These are phyloP conservation scores for Pseudogymnoascus sp. DNA, from an alignment of 2,329 filamentous ascomycete genomes.

Conservation along the genomic window DNA sequence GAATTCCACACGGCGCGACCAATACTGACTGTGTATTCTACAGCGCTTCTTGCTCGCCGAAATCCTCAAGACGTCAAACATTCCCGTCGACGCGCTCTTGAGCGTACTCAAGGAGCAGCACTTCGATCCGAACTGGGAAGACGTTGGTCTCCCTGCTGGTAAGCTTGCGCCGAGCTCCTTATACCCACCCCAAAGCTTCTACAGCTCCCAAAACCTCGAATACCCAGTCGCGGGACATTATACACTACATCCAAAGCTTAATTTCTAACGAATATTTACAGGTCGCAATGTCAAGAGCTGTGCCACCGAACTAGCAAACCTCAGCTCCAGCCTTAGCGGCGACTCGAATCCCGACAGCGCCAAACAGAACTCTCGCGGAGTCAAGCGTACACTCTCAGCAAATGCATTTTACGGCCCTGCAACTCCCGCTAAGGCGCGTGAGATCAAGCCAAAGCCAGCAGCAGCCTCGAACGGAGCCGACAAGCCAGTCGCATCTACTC, in stretches of 20 bases:
- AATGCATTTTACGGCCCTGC: neutral
- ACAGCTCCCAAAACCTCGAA: neutral
- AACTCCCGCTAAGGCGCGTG: neutral
- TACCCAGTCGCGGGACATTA: neutral
- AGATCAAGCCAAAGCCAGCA: neutral
- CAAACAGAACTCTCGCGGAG: neutral
- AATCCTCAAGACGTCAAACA: conserved; percentile 37
- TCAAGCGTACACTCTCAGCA: conserved; percentile 1
- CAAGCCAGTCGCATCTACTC: neutral
- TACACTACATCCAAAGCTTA: neutral
- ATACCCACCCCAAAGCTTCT: neutral
- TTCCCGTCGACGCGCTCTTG: conserved; percentile 34
- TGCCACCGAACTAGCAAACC: neutral
- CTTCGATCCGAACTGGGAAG: conserved; percentile 38
- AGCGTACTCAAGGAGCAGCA: conserved; percentile 33
- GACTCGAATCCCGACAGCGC: neutral
- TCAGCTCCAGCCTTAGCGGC: neutral
- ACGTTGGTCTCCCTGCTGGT: conserved; percentile 39
- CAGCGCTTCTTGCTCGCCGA: conserved; percentile 36
- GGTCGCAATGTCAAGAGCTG: neutral
- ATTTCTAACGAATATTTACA: neutral
- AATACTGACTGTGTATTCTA: neutral
- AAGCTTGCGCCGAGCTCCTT: conserved; percentile 12
- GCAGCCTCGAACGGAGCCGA: conserved; percentile 4
- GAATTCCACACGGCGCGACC: neutral